Conservation (phyloP, 768 basidiomycete genomes). For the Hemileccinum rubropunctum region DNA sequence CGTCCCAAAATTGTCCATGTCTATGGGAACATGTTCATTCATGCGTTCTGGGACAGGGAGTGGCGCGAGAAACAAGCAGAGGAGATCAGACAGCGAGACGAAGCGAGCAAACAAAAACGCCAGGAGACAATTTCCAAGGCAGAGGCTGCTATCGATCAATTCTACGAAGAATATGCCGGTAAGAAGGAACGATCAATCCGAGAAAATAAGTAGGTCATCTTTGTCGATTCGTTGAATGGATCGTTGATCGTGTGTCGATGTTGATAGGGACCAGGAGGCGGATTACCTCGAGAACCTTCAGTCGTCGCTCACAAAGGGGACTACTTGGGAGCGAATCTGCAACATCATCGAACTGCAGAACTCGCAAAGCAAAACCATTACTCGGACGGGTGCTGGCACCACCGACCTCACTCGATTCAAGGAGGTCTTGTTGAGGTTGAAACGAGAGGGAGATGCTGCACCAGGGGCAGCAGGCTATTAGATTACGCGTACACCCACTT, state of each 20-base stretch:
- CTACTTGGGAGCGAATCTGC: slow-evolving; percentile 95
- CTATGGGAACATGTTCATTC: not conserved
- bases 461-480: slow-evolving; percentile 94
- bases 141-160: slow-evolving; percentile 83
- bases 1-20: too few relatives aligned
- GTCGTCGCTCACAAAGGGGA: slow-evolving; percentile 79
- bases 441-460: slow-evolving; percentile 86
- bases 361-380: slow-evolving; percentile 95
- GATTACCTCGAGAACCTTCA: slow-evolving; percentile 72
- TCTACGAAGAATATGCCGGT: slow-evolving; percentile 82
- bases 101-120: slow-evolving; percentile 68
- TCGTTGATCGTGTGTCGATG: slow-evolving; percentile 1
- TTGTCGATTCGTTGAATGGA: not conserved
- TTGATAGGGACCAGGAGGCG: slow-evolving; percentile 77
- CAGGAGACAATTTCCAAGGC: slow-evolving; percentile 84
- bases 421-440: slow-evolving; percentile 86
- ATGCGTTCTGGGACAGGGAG: slow-evolving; percentile 43
- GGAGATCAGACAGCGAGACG: slow-evolving; percentile 83
- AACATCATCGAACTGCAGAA: slow-evolving; percentile 86
- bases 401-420: slow-evolving; percentile 89
- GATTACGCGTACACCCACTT: slow-evolving; percentile 9
- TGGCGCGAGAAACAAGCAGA: slow-evolving; percentile 87
- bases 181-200: slow-evolving; percentile 90
- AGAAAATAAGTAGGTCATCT: slow-evolving; percentile 78
- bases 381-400: slow-evolving; percentile 81